Percentiles rank a stretch among this genome's conserved stretches.
phyloP scores from a whole-genome alignment of 2,329 filamentous ascomycete species.

The Aureobasidium sp. region DNA sequence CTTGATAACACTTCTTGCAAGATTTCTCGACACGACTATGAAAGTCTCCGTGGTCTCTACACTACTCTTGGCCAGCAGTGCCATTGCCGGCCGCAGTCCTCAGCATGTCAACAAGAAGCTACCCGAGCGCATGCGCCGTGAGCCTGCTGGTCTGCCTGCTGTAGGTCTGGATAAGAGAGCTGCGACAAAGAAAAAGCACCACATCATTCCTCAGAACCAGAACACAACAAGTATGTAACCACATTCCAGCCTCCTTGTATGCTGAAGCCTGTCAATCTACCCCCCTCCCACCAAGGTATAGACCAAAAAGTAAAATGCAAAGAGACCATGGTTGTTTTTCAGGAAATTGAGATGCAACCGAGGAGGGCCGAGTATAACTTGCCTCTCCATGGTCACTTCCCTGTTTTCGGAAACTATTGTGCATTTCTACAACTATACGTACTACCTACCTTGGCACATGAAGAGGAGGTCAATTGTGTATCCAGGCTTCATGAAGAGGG shows the following conservation, averaged over 20 bases:
- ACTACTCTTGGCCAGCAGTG: slow-evolving; percentile 5
- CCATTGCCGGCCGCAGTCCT: slow-evolving; percentile 15
- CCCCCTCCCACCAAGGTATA: too few relatives aligned
- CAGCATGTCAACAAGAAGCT: slow-evolving; percentile 21
- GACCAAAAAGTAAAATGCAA: too few relatives aligned
- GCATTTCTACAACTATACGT: neutral
- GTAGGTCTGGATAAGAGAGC: slow-evolving; percentile 1
- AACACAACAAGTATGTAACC: slow-evolving; percentile 32
- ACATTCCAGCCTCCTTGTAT: neutral
- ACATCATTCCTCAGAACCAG: slow-evolving; percentile 34
- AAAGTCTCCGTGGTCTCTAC: neutral
- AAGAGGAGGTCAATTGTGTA: neutral
- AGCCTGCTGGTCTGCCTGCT: neutral
- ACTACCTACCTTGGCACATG: too few relatives aligned
- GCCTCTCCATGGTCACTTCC: neutral
- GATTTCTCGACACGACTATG: neutral
- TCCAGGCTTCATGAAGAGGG: neutral
- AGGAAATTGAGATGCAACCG: too few relatives aligned
- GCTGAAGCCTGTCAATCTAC: neutral
- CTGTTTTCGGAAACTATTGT: neutral
- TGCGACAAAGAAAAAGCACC: slow-evolving; percentile 8
- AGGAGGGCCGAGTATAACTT: neutral
- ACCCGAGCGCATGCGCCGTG: slow-evolving; percentile 11
- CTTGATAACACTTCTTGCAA: neutral
- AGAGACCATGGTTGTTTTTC: too few relatives aligned